phyloP scores from a whole-genome alignment of 208 protist species.

The Naegleria lovaniensis region DNA sequence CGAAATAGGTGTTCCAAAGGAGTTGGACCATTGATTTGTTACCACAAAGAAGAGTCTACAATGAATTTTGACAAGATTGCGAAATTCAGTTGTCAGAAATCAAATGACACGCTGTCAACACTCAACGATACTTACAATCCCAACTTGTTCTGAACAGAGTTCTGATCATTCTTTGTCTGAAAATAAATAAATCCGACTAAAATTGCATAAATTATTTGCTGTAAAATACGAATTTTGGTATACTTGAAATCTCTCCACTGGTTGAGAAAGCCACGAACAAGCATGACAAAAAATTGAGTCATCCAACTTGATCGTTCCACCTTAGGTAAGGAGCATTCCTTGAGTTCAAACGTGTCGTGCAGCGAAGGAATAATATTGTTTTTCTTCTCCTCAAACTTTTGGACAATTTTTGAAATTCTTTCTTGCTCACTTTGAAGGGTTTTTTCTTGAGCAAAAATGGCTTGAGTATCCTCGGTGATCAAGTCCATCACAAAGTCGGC shows the following conservation, averaged over 20 bases:
- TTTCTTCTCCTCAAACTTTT: background rate
- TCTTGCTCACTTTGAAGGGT: background rate
- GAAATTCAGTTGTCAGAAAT: no score
- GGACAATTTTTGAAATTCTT: background rate
- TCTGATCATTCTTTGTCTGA: background rate
- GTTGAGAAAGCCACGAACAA: background rate
- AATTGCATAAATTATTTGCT: background rate
- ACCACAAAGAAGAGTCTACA: background rate
- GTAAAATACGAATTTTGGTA: background rate
- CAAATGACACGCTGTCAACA: no score
- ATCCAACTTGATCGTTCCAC: background rate
- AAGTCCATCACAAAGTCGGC: background rate
- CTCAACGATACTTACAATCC: background rate
- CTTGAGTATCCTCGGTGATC: background rate
- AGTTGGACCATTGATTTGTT: background rate
- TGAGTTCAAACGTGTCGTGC: background rate
- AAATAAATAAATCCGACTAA: background rate
- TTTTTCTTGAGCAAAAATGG: background rate
- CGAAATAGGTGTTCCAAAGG: background rate
- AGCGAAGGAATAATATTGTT: background rate
- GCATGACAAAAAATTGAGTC: background rate
- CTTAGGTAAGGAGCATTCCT: background rate
- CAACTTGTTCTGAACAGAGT: background rate
- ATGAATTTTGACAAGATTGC: no score
- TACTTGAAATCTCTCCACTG: background rate